Base-by-base conservation (phyloP, 768 basidiomycete genomes). In the Amanita phalloides region DNA sequence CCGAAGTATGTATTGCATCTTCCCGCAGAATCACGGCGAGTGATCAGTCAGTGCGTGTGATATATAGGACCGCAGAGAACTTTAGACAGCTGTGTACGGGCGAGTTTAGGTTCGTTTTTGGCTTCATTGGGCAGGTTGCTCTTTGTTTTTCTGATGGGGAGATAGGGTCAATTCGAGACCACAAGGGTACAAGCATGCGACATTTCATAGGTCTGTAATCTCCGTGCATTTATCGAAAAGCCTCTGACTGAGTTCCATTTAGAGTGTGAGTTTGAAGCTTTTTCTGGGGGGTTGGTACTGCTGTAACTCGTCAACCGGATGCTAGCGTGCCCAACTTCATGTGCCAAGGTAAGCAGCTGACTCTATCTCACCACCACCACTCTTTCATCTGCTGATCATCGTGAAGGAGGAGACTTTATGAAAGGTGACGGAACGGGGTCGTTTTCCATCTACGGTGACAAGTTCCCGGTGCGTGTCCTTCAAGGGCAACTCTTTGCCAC, bases 31-130 rank as follows among this genome's bases (percentile, higher is more conserved):
- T 32, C 2, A 7, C 32, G 21, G 30, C 51, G 20, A 23, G 45
- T 53, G 39, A 26, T 32, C 35, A 39, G 14, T 48, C 60, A 49
- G 53, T 13, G 30, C 26, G 4, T 28, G 9, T 30, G 30, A 38
- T 45, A 33, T 48, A 38, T 58, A 96, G 94, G 62, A 98, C 95
- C 2, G 92, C 93, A 6, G 95, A 99, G 69, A 99, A 98, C 71
- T 98, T 98, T 62, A 76, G 96, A 55, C 95, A 98, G 61, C 72
- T 98, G 25, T 98, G 95, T 63, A 97, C 94, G 2, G 96, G 96
- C n/a, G 95, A 98, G 69, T 89, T 81, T 68, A 78, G 91, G 89
- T 93, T 33, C 33, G 61, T 48, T 73, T 17, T 17, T 17, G 17
- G 17, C 17, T 17, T 17, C 17, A 17, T 17, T 17, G 17, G 17